Conservation (phyloP, 2,329 filamentous ascomycete species). For the Myriosclerotinia curreyana region DNA sequence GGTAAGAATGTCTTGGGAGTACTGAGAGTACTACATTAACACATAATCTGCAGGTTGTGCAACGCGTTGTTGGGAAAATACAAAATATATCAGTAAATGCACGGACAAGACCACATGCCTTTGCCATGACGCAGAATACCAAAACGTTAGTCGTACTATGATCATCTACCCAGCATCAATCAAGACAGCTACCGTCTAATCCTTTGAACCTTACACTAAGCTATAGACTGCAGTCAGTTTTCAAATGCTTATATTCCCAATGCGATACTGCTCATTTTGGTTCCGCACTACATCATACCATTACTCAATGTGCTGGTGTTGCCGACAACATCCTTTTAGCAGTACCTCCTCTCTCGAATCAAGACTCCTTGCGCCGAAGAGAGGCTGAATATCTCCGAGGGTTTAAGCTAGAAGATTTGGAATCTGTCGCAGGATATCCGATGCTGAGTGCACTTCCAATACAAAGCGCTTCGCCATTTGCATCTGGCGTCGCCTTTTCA, state of each 20-base stretch:
- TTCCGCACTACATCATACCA: constrained; percentile 39
- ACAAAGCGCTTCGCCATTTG: constrained; percentile 25
- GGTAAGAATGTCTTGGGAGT: constrained; percentile 19
- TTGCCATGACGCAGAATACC: constrained; percentile 38
- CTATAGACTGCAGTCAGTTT: constrained; percentile 35
- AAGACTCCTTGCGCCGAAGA: constrained; percentile 36
- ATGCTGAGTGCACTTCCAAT: constrained; percentile 27
- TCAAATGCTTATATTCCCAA: constrained; percentile 42
- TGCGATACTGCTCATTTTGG: constrained; percentile 40
- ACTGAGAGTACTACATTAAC: constrained; percentile 8
- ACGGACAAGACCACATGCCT: constrained; percentile 35
- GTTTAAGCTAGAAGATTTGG: constrained; percentile 27
- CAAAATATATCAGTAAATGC: constrained; percentile 40
- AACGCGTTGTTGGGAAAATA: constrained; percentile 41
- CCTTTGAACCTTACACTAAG: constrained; percentile 5
- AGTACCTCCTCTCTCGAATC: constrained; percentile 33
- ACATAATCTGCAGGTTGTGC: constrained; percentile 34
- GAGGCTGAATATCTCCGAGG: constrained; percentile 35
- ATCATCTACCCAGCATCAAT: background rate
- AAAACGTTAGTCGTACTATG: constrained; percentile 34
- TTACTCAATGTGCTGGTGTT: constrained; percentile 36
- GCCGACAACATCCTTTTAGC: constrained; percentile 28
- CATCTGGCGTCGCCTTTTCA: constrained; percentile 2
- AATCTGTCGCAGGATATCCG: constrained; percentile 28
- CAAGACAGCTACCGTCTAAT: background rate